phyloP scores from a whole-genome alignment of 768 basidiomycete genomes.

The Mycena galericulata region DNA sequence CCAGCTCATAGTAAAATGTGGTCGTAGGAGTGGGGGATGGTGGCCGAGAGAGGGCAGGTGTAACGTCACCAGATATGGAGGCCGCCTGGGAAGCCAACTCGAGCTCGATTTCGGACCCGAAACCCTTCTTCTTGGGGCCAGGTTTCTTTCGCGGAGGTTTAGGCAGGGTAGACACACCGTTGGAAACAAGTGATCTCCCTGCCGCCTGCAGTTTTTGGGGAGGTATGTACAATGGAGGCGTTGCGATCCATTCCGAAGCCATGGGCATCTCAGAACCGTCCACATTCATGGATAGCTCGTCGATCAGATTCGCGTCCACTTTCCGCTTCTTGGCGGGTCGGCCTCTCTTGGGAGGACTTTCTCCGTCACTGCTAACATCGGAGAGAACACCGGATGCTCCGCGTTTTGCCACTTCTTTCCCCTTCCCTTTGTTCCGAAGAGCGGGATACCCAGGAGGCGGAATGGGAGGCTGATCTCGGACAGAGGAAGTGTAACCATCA shows the following conservation, averaged over 20 bases:
- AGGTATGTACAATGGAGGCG: conserved; percentile 45
- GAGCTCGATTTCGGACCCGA: conserved; percentile 64
- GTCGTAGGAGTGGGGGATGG: conserved; percentile 72
- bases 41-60: conserved; percentile 78
- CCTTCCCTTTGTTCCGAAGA: conserved; percentile 55
- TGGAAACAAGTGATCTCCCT: conserved; percentile 53
- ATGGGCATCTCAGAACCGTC: conserved; percentile 36
- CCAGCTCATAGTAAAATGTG: conserved; percentile 74
- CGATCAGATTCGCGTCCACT: conserved; percentile 56
- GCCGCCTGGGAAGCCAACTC: conserved; percentile 64
- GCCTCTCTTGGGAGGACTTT: conserved; percentile 52
- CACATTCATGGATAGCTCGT: conserved; percentile 32
- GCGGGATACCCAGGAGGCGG: conserved; percentile 37
- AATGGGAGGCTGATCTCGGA: conserved; percentile 51
- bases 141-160: conserved; percentile 68
- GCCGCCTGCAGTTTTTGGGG: conserved; percentile 67
- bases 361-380: conserved; percentile 70
- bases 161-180: conserved; percentile 63
- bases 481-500: conserved; percentile 55
- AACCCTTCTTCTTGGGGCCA: conserved; percentile 69
- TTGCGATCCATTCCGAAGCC: conserved; percentile 51
- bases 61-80: conserved; percentile 75
- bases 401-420: conserved; percentile 63
- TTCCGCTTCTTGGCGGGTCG: conserved; percentile 75
- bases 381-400: conserved; percentile 61